A percentile compares a stretch with the other conserved stretches of the same genome.
Conservation (phyloP, 352 stramenopile species). For the Phytophthora fragariae region DNA sequence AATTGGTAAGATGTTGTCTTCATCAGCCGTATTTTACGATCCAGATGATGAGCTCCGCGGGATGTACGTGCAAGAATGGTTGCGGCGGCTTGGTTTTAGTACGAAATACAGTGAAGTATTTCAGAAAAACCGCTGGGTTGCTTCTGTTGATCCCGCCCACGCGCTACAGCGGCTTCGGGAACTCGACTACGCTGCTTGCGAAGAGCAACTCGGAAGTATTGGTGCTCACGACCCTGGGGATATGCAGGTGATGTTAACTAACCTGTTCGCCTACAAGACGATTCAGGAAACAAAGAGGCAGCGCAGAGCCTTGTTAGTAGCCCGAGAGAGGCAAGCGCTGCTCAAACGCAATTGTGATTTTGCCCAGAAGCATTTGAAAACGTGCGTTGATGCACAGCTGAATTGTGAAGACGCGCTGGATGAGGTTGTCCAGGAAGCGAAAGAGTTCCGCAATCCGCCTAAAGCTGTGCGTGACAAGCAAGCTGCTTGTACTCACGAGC, state of each 20-base stretch:
- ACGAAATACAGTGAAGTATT: slow-evolving; percentile 56
- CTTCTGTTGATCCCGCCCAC: slow-evolving; percentile 1
- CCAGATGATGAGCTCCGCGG: slow-evolving; percentile 66
- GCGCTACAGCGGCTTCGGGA: slow-evolving; percentile 36
- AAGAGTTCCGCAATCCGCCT: slow-evolving; percentile 73
- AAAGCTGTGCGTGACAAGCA: slow-evolving; percentile 54
- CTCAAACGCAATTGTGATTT: slow-evolving; percentile 47
- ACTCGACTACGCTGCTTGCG: slow-evolving; percentile 30
- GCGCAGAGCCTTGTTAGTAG: slow-evolving; percentile 20
- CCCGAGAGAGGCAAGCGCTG: slow-evolving; percentile 22
- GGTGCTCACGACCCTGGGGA: slow-evolving; percentile 53
- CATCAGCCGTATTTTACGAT: slow-evolving; percentile 51
- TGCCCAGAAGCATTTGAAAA: slow-evolving; percentile 45
- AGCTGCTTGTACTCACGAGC: slow-evolving; percentile 34
- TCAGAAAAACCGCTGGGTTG: slow-evolving; percentile 43
- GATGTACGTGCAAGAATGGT: slow-evolving; percentile 60
- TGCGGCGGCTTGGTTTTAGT: slow-evolving; percentile 64
- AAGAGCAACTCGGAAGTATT: slow-evolving; percentile 44
- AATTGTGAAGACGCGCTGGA: slow-evolving; percentile 44
- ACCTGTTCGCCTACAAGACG: slow-evolving; percentile 53
- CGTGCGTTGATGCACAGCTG: slow-evolving; percentile 26
- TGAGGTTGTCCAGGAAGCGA: slow-evolving; percentile 49
- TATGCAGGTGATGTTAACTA: slow-evolving; percentile 62
- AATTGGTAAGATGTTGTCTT: slow-evolving; percentile 40
- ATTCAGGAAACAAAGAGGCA: slow-evolving; percentile 46